Evolutionary conservation across 83 land plant species (phyloP), one percentile per base, ranked within the genome.

Genomic region (Thuja plicata): DNA sequence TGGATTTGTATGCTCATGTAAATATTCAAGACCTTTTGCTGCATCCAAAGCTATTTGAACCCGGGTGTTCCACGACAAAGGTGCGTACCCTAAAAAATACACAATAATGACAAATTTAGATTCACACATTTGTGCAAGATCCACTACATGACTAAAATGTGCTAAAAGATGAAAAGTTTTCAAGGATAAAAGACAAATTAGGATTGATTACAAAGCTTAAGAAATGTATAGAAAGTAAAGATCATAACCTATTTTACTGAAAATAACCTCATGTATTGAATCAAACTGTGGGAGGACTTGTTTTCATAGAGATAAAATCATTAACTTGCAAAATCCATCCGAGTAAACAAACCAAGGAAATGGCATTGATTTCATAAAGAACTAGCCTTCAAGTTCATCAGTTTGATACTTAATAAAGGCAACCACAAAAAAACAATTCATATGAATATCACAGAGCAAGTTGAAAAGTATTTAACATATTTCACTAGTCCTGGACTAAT

Each of bases 1-100:
- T n/a, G 94, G 86, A 79, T 92, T 92, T 74, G 95, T 91, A 45
- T 94, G 94, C 46, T 94, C 95, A 60, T 94, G 95, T 46, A 94
- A 91, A 89, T 94, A 94, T 40, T 94, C 95, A 70, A 94, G 91
- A 3, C 94, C 94, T 88, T 90, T 91, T 52, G 95, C 95, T 40
- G 94, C 89, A 87, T 93, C 94, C 17, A 93, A 84, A 27, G 94
- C 94, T 16, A 91, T 93, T 77, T 91, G 94, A 27, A 89, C 86
- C 89, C 94, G 90, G 87, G 92, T 88, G 85, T 80, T 88, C 95
- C 95, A 93, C 34, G 94, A 90, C 11, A 94, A 91, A 62, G 95
- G 94, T 88, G 91, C 89, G 32, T 89, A 88, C 3, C 93, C 94
- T 93, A 86, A n/a, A 45, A 46, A 83, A 83, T 45, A 46, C 7